Conservation (phyloP, 257 asterid species). For the Lithospermum erythrorhizon region DNA sequence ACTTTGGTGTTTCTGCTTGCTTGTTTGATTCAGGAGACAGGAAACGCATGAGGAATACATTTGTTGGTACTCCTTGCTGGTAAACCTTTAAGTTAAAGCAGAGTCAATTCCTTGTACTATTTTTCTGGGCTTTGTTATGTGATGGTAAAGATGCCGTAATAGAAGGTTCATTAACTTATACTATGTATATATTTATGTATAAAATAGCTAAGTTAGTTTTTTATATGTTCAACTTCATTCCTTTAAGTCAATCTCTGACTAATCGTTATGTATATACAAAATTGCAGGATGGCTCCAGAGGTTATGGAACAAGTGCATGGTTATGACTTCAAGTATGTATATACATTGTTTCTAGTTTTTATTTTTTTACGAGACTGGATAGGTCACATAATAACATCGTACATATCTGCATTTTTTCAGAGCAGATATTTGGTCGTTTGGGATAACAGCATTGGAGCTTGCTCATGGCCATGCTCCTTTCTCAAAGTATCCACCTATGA, state of each 20-base stretch:
- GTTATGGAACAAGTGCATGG: conserved; percentile 97
- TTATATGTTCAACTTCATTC: background rate
- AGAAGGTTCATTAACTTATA: too few species aligned
- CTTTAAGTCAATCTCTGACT: conserved; percentile 2
- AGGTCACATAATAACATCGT: background rate
- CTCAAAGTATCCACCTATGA: conserved; percentile 98
- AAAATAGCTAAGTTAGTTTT: too few species aligned
- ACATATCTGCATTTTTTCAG: conserved; percentile 26
- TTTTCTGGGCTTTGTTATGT: background rate
- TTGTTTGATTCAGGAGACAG: conserved; percentile 94
- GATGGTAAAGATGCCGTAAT: too few species aligned
- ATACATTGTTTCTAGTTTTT: conserved; percentile 12
- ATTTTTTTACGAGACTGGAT: background rate
- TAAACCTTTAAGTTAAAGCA: conserved; percentile 25
- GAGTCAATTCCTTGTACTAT: conserved; percentile 2
- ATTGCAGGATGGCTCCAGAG: conserved; percentile 98
- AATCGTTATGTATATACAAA: conserved; percentile 10
- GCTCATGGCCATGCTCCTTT: conserved; percentile 99
- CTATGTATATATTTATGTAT: too few species aligned
- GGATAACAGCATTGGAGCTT: conserved; percentile 97
- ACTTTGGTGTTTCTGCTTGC: conserved; percentile 98
- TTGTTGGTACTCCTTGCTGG: conserved; percentile 99
- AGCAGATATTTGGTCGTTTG: conserved; percentile 99
- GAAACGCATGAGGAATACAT: conserved; percentile 87
- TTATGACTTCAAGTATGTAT: conserved; percentile 85